Base-by-base conservation (phyloP, 495 filamentous ascomycete genomes). In the Lophium mytilinum region DNA sequence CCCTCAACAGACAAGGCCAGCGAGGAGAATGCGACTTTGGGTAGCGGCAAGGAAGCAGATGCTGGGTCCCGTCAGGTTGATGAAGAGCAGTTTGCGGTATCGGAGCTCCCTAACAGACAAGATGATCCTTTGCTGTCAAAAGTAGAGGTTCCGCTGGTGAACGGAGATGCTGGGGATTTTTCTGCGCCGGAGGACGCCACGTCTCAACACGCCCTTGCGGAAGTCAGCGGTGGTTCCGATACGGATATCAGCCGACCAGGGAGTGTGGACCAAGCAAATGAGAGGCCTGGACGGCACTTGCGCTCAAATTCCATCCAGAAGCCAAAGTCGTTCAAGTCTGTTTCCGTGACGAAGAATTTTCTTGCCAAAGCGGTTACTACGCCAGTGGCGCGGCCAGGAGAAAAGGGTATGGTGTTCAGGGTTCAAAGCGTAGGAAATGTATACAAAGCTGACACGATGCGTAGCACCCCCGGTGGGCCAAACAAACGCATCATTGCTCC, bases 311-410 rank as follows among this genome's bases (percentile, higher is more conserved):
- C 89, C 1, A 75, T 87, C 43, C 96, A 91, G 78, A 93, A 89
- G 69, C 84, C 84, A 30, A 70, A 82, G n/a, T 82, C 85, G 9
- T 99, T 97, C 79, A 97, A 96, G 70, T 82, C 90, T 5, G 88
- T 97, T 58, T 95, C 89, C 0, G 91, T 96, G 64, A 95, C 95
- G 65, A 95, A 92, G 69, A 87, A 80, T 33, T 92, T 88, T 67
- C 75, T 91, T 40, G 85, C 83, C 69, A 71, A 89, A 80, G 64
- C 73, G 56, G 65, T 67, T 6, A 62, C 68, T 12, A 50, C 68
- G 14, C 62, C 68, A 0, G 14, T 71, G 9, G 17, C 67, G 4
- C 66, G 63, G 18, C 60, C 45, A 4, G 66, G 69, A 37, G 70
- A 74, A 34, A 75, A 73, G 58, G 51, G 66, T 61, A 58, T 6